Evolutionary conservation across 768 basidiomycete genomes (phyloP), one percentile per base, ranked within the genome.

Genomic region (Kwoniella pini): DNA sequence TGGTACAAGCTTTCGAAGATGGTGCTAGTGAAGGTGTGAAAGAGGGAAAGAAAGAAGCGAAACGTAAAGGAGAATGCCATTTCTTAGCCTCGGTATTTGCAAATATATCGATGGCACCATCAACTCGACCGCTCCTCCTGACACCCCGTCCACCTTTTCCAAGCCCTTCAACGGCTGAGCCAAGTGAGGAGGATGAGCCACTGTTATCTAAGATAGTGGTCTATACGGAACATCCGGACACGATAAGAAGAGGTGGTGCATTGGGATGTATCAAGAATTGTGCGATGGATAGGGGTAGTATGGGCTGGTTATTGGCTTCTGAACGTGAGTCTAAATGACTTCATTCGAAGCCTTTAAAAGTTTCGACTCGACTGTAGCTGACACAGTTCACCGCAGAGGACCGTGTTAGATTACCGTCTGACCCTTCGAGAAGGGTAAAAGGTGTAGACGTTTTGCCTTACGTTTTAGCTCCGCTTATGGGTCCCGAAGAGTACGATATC

Each of bases 1-100:
- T 98, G n/a, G 75, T 96, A 5, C 90, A 97, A 63, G 91, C 93
- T 0, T 97, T 96, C 70, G 84, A 87, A 19, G 85, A 89, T 69
- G 89, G 86, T 0, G 88, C 86, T 5, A 81, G 79, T 26, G 80
- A 84, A 22, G 82, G 82, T 15, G 83, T 85, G 11, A 80, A 81
- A 15, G 77, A 78, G 17, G 83, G 85, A 24, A 24, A 82, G 83
- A 15, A 7, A 19, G 48, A 28, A 50, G 68, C 82, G 83, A 76
- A 77, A 52, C 54, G 80, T 44, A 93, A 92, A 79, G 91, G 87
- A 48, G 82, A 88, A 45, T 82, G 95, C 17, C 89, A 98, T 79
- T 98, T 98, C 79, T 81, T 98, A 21, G 87, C 94, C 1, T 90
- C 88, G 64, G 95, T 97, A 12, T 96, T 97, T 72, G 92, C 93